Evolutionary conservation across 805 yeast genomes (phyloP), one percentile per base, ranked within the genome.

Genomic region (Wickerhamiella kurtzmanii): DNA sequence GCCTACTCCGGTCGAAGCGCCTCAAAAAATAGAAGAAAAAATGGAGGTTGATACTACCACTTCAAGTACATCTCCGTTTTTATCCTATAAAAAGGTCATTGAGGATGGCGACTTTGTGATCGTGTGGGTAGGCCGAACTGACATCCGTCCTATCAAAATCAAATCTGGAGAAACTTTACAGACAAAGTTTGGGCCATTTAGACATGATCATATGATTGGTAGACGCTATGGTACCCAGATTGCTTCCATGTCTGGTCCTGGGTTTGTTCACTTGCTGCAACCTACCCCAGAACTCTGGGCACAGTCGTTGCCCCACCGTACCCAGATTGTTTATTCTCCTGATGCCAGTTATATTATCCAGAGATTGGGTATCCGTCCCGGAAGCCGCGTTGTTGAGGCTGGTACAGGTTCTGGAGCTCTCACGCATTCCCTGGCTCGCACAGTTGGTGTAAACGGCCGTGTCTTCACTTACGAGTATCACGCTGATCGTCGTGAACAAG

Each of bases 231-330:
- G 99, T 1, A 71, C 85, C 0, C 99, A 92, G 60, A 76, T 89
- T 57, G 74, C 87, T 2, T 64, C 74, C 35, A 66, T 73, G 13
- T 75, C 83, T 17, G 71, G 77, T 4, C 76, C 75, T 50, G 94
- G 88, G 0, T 92, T 87, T 60, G 76, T 92, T 43, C 94, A 89
- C 60, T 68, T 92, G 13, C 64, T 92, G 42, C 88, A 83, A 50
- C 97, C 98, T 1, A 80, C 94, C 0, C 88, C 99, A 0, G 99
- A 92, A 64, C 67, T 92, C 19, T 92, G 99, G 99, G 82, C 96
- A 0, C 59, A 85, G n/a, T 84, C 96, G 0, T 68, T 92, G 35
- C 97, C 98, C 2, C 99, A 92, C 61, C 73, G 99, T 64, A 92
- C 99, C 0, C 99, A 92, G 67, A 92, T 92, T 53, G 97, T 92